Evolutionary conservation across 2,329 filamentous ascomycete species (phyloP), one percentile per base, ranked within the genome.

Genomic region (Nemania sp.): DNA sequence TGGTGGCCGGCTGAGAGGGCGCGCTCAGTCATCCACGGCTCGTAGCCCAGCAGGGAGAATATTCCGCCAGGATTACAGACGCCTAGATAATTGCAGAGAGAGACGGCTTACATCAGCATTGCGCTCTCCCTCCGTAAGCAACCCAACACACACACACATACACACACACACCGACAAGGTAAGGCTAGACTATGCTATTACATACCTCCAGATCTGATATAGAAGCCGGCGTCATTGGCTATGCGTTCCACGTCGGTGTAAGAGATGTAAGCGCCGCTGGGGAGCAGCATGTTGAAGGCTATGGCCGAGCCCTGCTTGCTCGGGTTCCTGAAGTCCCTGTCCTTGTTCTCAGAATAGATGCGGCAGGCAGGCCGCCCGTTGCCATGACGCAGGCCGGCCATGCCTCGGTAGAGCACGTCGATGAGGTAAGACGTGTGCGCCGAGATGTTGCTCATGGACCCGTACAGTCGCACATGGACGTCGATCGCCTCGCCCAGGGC

Each of bases 401-500:
- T 70, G 2, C 72, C 73, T 7, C 75, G 68, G 56, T 80, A 78
- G 3, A 87, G 61, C 6, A 70, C 67, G n/a, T 72, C 70, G 1
- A 76, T 76, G 3, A 88, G 73, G 60, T 75, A 77, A 9, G 76
- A 73, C 2, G 82, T 82, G 65, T 88, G 82, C 12, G 75, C 71
- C 3, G 83, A 84, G 46, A 87, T 76, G 50, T 75, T 73, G n/a
- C 74, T 70, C 77, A 88, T 83, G 4, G 77, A 79, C 1, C 78
- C 78, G 63, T 80, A 88, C 3, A 88, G 67, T 24, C 75, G 71
- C 28, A 70, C 64, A 65, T 88, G 82, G 0, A 78, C 77, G 30
- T 79, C 75, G 24, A 87, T 80, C 2, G 83, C 83, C 53, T 82
- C 76, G 3, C 78, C 80, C 17, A 87, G 72, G 0, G 84, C 84